These are phyloP conservation scores for Tetradesmus obliquus DNA, from an alignment of 139 green algal species.

Conservation along the genomic window DNA sequence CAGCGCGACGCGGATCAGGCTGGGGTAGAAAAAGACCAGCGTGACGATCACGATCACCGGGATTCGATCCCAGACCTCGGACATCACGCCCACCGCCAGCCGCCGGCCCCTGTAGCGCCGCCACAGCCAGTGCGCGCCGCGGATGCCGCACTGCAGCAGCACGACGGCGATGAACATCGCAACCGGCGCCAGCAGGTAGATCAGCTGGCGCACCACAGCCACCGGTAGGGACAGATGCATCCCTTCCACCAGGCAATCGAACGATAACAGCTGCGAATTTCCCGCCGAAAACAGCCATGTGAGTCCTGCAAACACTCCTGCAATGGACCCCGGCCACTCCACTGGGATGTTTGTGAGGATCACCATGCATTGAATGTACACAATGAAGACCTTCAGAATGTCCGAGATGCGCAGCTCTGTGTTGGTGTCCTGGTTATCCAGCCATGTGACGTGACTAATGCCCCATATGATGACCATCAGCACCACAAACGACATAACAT, in stretches of 20 bases:
- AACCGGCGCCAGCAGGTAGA: not conserved
- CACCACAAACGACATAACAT: not conserved
- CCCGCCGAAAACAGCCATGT: not conserved
- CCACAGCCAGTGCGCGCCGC: not conserved
- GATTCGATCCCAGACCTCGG: not conserved
- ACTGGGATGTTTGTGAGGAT: slow-evolving; percentile 2
- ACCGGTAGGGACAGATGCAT: not conserved
- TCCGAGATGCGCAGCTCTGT: not conserved
- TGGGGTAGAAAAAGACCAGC: slow-evolving; percentile 4
- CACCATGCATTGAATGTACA: slow-evolving; percentile 6
- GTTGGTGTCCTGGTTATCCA: not conserved
- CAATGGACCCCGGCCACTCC: not conserved
- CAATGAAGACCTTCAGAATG: not conserved
- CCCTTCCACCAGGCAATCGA: not conserved
- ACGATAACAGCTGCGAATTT: not conserved
- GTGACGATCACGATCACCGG: not conserved
- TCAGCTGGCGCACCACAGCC: not conserved
- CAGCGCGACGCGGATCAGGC: not conserved
- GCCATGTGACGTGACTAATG: not conserved
- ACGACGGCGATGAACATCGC: not conserved
- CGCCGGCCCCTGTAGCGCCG: not conserved
- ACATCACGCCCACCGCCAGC: not conserved
- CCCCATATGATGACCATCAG: not conserved
- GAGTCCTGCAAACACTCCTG: not conserved
- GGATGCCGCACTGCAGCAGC: not conserved